phyloP scores from a whole-genome alignment of 495 filamentous ascomycete species.

The Geoglossum glabrum region DNA sequence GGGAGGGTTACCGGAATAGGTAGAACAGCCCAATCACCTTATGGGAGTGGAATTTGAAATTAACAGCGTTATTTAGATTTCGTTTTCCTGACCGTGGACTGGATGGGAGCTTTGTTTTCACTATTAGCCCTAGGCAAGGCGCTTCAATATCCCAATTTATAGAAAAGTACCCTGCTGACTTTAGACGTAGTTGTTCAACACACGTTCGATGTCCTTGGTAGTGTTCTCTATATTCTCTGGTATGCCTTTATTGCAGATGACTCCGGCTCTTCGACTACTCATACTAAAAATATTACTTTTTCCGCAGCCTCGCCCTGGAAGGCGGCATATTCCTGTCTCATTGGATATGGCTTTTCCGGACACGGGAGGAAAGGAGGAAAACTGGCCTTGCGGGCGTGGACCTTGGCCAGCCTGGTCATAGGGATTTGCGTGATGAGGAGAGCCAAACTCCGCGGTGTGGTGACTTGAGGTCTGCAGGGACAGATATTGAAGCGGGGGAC shows the following conservation, averaged over 20 bases:
- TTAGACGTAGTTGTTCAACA: conserved; percentile 34
- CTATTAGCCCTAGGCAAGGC: conserved; percentile 44
- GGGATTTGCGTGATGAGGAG: not conserved
- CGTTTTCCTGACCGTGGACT: conserved; percentile 51
- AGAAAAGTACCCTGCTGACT: conserved; percentile 3
- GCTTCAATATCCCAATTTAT: not conserved
- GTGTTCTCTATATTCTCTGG: conserved; percentile 48
- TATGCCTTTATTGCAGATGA: too few relatives aligned
- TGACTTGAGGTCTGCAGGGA: not conserved
- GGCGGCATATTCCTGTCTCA: conserved; percentile 49
- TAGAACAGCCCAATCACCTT: conserved; percentile 15
- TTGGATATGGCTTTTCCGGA: conserved; percentile 43
- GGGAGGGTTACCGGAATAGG: conserved; percentile 53
- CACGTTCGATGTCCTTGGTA: conserved; percentile 49
- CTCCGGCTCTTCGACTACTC: too few relatives aligned
- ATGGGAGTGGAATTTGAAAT: not conserved
- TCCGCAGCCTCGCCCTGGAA: conserved; percentile 37
- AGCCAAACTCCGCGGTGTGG: not conserved
- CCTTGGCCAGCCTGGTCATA: conserved; percentile 30
- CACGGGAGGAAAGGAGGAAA: conserved; percentile 33
- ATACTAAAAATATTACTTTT: too few relatives aligned
- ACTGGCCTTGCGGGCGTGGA: conserved; percentile 35
- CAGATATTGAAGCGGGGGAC: not conserved
- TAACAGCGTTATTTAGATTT: too few relatives aligned
- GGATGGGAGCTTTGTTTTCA: conserved; percentile 52